Base-by-base conservation (phyloP, 2,329 filamentous ascomycete genomes). In the Fusarium cyanostomum region DNA sequence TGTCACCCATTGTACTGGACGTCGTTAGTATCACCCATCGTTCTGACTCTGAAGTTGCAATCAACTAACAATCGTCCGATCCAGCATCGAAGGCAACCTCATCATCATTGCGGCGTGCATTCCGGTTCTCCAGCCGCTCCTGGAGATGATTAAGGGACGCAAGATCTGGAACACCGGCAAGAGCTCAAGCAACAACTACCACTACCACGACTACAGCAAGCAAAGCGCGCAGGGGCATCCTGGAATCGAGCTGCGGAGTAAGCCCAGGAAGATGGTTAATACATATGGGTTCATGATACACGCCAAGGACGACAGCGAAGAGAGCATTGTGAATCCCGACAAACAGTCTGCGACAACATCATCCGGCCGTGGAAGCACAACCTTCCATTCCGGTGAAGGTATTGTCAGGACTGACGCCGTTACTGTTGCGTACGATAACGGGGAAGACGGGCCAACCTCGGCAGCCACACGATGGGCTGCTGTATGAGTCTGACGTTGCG, bases 51-150 rank as follows among this genome's bases (percentile, higher is more conserved):
- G 16, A 11, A 24, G 7, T 5, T 10, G 30, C 10, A 30, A n/a
- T 7, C 34, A 35, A 8, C n/a, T 49, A 12, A 49, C 24, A 2
- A 9, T 13, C 5, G 13, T 10, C 11, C 15, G 7, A 4, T n/a
- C 13, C 13, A 70, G 71, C 3, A 62, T 73, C 54, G 72, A 73
- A 61, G 71, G 68, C 15, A 66, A 60, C 38, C 66, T 68, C 9
- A 71, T 73, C 42, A 73, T 73, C 18, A 72, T 74, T 39, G 72
- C 72, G 8, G 62, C 70, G 1, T 72, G 64, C 33, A 73, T 74
- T 24, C 72, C 72, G 1, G 37, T 73, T 44, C 69, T 74, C 7
- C 67, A 68, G 10, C 72, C 72, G 1, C 52, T 74, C 0, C 35
- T 71, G 39, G 71, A 72, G 18, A 52, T 62, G 31, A 16, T 62